Evolutionary conservation across 768 basidiomycete species (phyloP), one percentile per base, ranked within the genome.

Genomic region (Podaxis rugospora): DNA sequence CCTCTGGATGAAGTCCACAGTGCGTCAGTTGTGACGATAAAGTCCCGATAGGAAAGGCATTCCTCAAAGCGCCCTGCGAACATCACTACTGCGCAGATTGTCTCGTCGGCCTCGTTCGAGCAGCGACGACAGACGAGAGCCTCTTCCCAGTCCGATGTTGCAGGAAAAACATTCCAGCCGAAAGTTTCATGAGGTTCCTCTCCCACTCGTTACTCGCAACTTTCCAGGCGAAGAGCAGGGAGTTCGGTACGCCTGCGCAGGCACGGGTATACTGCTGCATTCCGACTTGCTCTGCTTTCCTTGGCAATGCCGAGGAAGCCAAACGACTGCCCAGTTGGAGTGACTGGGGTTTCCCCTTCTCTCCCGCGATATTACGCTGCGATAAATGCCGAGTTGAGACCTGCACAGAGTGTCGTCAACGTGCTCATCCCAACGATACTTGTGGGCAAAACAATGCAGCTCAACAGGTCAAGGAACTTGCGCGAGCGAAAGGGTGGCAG

Each of bases 401-500:
- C 18, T 66, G 65, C 39, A 40, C 47, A 4, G 53, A 52, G 9
- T 66, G 65, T 56, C 65, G 65, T 14, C 56, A 58, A 51, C 61
- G 27, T 2, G 40, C 57, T 3, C 65, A 66, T 52, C 50, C 52
- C 4, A 61, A 61, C 11, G 52, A 63, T 35, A 57, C 35, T 3
- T 66, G 65, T 46, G 57, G 37, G 55, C 28, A 55, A 35, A 82
- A 82, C 64, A 69, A 69, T 1, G 76, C 75, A 0, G 72, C 76
- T 2, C 65, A 78, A 3, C 76, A 76, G 49, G 68, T 87, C 4
- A 74, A 69, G 21, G 76, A 72, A 3, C 75, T 86, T 2, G 85
- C 84, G 0, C 66, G 66, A 1, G 63, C 73, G 35, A 62, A 80
- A 51, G 72, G 73, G 10, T 88, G 84, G 86, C 83, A 87, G 65